Percentiles rank a stretch among this genome's conserved stretches.
phyloP scores from a whole-genome alignment of 2,329 filamentous ascomycete genomes.

The Myriosclerotinia scirpicola region DNA sequence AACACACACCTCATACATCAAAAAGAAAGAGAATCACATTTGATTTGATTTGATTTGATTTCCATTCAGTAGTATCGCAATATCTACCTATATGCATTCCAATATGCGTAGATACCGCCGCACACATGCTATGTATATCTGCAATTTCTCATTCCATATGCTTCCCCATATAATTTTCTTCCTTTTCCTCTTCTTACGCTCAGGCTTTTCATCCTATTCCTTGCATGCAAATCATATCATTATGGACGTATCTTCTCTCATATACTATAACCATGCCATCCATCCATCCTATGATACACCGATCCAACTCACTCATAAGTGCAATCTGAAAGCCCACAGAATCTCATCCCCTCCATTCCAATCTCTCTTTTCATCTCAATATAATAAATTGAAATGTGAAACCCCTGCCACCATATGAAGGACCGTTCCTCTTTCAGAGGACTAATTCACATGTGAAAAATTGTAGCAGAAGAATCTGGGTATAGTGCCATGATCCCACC shows the following conservation, averaged over 20 bases:
- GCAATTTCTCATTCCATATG: no score
- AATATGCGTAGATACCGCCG: no score
- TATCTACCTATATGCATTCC: no score
- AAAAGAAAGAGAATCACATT: no score
- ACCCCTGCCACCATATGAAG: background rate
- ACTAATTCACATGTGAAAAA: background rate
- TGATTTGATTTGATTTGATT: no score
- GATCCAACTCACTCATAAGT: background rate
- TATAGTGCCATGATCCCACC: slow-evolving; percentile 23
- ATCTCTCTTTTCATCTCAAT: background rate
- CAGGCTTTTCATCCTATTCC: no score
- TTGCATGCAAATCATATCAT: background rate
- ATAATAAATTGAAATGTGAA: background rate
- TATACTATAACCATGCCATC: background rate
- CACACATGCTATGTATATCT: no score
- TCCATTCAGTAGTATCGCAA: no score
- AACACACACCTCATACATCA: no score
- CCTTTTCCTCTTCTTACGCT: no score
- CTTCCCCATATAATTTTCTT: no score
- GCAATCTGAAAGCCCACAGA: background rate
- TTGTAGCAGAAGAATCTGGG: slow-evolving; percentile 10
- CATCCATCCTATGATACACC: background rate
- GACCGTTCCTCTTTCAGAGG: background rate
- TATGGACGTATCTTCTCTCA: background rate
- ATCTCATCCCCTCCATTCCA: background rate